These are phyloP conservation scores for Sporobolus alterniflorus DNA, from an alignment of 202 grass and related monocot genomes.

Conservation along the genomic window DNA sequence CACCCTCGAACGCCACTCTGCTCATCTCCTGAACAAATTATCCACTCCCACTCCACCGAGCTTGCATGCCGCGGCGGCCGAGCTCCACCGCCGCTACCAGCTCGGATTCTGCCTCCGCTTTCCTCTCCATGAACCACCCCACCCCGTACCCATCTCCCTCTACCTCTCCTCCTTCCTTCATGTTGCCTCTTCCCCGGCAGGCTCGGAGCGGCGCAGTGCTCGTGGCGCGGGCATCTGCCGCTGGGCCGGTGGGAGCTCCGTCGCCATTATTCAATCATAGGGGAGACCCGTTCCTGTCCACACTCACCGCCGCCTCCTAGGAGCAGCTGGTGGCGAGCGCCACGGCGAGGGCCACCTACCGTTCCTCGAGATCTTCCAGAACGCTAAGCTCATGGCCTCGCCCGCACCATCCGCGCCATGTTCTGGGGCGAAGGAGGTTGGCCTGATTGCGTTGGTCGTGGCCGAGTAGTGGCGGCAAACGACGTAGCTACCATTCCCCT, in stretches of 20 bases:
- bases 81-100: conserved; percentile 21
- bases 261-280: conserved; percentile 62
- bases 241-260: conserved; percentile 19
- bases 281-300: conserved; percentile 70
- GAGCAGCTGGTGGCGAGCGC: conserved; percentile 46
- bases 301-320: conserved; percentile 38
- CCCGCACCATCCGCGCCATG: too few relatives aligned
- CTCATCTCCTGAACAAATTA: conserved; percentile 38
- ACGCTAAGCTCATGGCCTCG: conserved; percentile 79
- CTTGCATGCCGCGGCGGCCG: conserved; percentile 39
- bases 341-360: conserved; percentile 63
- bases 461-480: too few relatives aligned
- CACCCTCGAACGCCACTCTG: too few relatives aligned
- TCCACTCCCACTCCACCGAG: conserved; percentile 45
- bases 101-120: conserved; percentile 34
- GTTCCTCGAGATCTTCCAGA: conserved; percentile 82
- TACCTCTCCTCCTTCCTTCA: background rate
- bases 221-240: conserved; percentile 27
- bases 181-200: conserved; percentile 6
- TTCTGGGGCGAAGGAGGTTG: too few relatives aligned
- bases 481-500: too few relatives aligned
- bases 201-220: conserved; percentile 28
- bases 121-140: conserved; percentile 41
- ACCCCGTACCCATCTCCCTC: background rate
- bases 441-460: too few relatives aligned